A percentile compares a stretch with the other conserved stretches of the same genome.
Evolutionary conservation across 192 early-diverging fungal genomes (phyloP).

Genomic region (Tieghemiomyces parasiticus): DNA sequence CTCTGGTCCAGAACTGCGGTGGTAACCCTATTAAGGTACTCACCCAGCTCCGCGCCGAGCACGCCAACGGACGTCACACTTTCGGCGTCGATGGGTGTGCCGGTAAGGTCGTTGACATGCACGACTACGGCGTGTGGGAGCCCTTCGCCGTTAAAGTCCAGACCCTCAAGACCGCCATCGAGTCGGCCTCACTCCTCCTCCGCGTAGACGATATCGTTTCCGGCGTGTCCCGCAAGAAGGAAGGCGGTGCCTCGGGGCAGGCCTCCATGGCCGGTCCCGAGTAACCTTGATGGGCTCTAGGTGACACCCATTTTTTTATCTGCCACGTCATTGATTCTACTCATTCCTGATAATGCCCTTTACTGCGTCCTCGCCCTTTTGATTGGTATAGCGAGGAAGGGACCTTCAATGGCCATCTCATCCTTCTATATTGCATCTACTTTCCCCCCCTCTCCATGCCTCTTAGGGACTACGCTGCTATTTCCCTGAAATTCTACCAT

Average conservation of each 20-base stretch:
- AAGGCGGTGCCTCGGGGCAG: conserved; percentile 16
- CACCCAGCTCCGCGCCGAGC: conserved; percentile 90
- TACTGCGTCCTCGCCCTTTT: too few relatives aligned
- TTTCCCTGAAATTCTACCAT: too few relatives aligned
- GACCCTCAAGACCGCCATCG: conserved; percentile 98
- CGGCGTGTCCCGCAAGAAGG: conserved; percentile 53
- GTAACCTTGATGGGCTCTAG: too few relatives aligned
- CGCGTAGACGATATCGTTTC: conserved; percentile 97
- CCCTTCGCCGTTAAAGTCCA: conserved; percentile 98
- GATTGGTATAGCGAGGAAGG: too few relatives aligned
- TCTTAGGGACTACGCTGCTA: too few relatives aligned
- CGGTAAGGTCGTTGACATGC: conserved; percentile 92
- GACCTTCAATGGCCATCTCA: too few relatives aligned
- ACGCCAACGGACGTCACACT: conserved; percentile 68
- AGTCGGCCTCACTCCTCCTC: conserved; percentile 71
- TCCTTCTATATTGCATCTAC: too few relatives aligned
- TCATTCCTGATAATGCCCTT: too few relatives aligned
- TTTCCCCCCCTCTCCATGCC: too few relatives aligned
- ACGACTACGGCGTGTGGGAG: conserved; percentile 97
- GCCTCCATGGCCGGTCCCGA: not conserved
- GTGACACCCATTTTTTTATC: too few relatives aligned
- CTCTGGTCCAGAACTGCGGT: conserved; percentile 97
- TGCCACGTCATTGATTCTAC: too few relatives aligned
- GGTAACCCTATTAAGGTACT: conserved; percentile 95
- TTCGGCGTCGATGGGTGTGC: conserved; percentile 93